A percentile compares a stretch with the other conserved stretches of the same genome.
Evolutionary conservation across 192 early-diverging fungal genomes (phyloP).

Genomic region (Podila horticola): DNA sequence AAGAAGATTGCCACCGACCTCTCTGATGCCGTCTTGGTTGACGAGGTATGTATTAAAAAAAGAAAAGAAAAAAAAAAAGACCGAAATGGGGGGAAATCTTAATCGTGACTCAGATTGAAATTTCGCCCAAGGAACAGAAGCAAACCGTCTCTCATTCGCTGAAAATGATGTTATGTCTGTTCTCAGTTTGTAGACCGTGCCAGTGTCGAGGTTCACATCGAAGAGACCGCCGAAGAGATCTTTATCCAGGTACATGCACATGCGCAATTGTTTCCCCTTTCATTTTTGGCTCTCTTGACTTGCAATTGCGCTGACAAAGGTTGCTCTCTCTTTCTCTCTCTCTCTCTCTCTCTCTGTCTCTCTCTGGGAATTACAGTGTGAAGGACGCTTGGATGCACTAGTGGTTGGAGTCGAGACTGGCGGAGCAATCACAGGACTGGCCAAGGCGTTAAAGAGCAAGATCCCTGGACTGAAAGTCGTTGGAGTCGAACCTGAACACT

Average conservation of each 20-base stretch:
- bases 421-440: conserved; percentile 68
- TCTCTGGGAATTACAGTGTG: conserved; percentile 9
- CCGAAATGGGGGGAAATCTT: too few species aligned
- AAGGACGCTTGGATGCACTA: conserved; percentile 62
- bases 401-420: conserved; percentile 80
- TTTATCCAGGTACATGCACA: conserved; percentile 60
- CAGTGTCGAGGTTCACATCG: conserved; percentile 54
- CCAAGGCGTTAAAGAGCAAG: conserved; percentile 61
- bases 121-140: not conserved
- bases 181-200: conserved; percentile 31
- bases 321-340: too few species aligned
- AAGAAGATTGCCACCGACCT: conserved; percentile 61
- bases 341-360: too few species aligned
- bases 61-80: too few species aligned
- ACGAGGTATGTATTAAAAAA: conserved; percentile 59
- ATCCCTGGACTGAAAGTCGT: conserved; percentile 66
- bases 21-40: conserved; percentile 64
- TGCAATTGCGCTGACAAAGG: not conserved
- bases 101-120: conserved; percentile 10
- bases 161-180: not conserved
- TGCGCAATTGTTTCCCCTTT: not conserved
- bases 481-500: conserved; percentile 77
- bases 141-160: conserved; percentile 1
- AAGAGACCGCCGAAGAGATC: conserved; percentile 71
- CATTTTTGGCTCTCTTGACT: not conserved